phyloP scores from a whole-genome alignment of 2,329 filamentous ascomycete genomes.

The Ilyonectria robusta region DNA sequence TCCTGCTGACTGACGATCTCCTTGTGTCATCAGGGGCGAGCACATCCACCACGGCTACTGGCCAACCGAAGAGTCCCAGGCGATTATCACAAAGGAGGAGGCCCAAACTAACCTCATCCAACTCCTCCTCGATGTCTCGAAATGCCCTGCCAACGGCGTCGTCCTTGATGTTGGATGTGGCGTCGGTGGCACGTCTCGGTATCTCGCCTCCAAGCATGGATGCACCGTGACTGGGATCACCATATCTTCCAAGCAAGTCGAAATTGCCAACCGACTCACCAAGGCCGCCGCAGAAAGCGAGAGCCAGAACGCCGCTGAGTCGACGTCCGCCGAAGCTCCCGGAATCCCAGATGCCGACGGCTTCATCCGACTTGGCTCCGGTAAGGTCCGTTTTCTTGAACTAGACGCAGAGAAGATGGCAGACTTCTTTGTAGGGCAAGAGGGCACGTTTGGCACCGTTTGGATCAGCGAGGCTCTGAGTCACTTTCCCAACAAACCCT shows the following conservation, averaged over 20 bases:
- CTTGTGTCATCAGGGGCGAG: constrained; percentile 63
- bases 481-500: constrained; percentile 70
- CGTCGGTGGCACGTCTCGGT: constrained; percentile 71
- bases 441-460: constrained; percentile 65
- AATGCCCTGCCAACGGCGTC: constrained; percentile 37
- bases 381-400: constrained; percentile 68
- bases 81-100: constrained; percentile 68
- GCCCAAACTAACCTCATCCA: constrained; percentile 71
- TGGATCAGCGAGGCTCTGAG: constrained; percentile 75
- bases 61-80: constrained; percentile 59
- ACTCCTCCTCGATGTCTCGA: constrained; percentile 62
- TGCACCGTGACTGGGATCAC: constrained; percentile 72
- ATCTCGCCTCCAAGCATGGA: constrained; percentile 65
- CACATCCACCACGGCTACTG: constrained; percentile 77
- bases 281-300: constrained; percentile 36
- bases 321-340: constrained; percentile 1
- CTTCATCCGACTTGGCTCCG: constrained; percentile 58
- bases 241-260: constrained; percentile 71
- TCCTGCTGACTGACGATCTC: constrained; percentile 15
- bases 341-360: constrained; percentile 46
- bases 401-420: constrained; percentile 74
- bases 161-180: constrained; percentile 74
- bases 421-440: constrained; percentile 60
- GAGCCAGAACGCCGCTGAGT: constrained; percentile 44
- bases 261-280: constrained; percentile 68